Conservation (phyloP, 2,329 filamentous ascomycete species). For the Colletotrichum lini region DNA sequence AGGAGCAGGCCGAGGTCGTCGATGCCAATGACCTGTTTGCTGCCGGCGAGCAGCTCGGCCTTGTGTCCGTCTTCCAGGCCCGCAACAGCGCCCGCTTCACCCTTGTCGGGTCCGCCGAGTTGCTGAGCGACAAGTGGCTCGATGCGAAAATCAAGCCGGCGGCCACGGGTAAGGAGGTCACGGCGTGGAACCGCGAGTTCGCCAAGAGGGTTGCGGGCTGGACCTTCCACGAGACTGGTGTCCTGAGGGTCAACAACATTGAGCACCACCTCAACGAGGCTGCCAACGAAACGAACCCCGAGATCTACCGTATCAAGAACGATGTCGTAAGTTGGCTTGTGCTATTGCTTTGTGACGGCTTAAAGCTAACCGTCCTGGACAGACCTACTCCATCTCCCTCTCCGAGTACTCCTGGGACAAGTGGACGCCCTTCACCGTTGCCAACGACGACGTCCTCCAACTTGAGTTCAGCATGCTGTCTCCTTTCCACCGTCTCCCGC, state of each 20-base stretch:
- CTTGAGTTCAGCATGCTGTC: slow-evolving; percentile 99
- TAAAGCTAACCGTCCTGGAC: slow-evolving; percentile 46
- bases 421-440: slow-evolving; percentile 81
- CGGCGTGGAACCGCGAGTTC: slow-evolving; percentile 87
- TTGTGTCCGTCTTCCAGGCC: slow-evolving; percentile 90
- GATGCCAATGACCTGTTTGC: slow-evolving; percentile 85
- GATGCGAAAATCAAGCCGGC: slow-evolving; percentile 80
- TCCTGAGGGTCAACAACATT: slow-evolving; percentile 86
- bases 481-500: slow-evolving; percentile 90
- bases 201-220: slow-evolving; percentile 89
- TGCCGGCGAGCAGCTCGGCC: slow-evolving; percentile 83
- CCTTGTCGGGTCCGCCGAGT: slow-evolving; percentile 87
- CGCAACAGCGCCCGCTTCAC: slow-evolving; percentile 93
- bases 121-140: slow-evolving; percentile 92
- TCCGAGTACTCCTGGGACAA: slow-evolving; percentile 86
- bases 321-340: slow-evolving; percentile 82
- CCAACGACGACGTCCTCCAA: slow-evolving; percentile 81
- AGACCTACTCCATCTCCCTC: slow-evolving; percentile 90
- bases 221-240: slow-evolving; percentile 95
- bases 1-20: slow-evolving; percentile 80
- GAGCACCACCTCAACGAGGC: slow-evolving; percentile 80
- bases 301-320: slow-evolving; percentile 95
- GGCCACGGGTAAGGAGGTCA: slow-evolving; percentile 64
- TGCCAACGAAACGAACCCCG: slow-evolving; percentile 79
- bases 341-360: background rate